phyloP scores from a whole-genome alignment of 2,329 filamentous ascomycete species.

The Trichoderma afroharzianum region DNA sequence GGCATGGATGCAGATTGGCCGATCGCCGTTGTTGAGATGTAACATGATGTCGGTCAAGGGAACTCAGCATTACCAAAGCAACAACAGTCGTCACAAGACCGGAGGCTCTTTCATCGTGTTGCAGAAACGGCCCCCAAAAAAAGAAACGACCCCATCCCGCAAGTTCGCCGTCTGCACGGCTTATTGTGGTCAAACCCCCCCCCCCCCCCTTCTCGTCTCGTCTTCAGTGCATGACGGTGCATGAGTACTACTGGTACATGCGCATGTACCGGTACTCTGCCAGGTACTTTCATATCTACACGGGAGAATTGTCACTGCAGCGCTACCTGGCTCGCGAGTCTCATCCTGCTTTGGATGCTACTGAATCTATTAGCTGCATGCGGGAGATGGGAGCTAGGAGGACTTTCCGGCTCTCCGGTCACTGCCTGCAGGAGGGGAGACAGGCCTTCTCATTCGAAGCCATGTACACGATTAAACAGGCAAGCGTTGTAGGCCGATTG shows the following conservation, averaged over 20 bases:
- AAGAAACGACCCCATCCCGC: background rate
- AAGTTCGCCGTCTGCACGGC: background rate
- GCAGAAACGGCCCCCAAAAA: constrained; percentile 9
- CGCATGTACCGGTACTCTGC: background rate
- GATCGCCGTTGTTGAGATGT: background rate
- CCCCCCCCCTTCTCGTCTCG: background rate
- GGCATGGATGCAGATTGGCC: background rate
- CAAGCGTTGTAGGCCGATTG: background rate
- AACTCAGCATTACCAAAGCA: background rate
- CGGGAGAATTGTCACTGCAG: background rate
- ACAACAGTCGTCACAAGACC: background rate
- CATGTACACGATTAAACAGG: constrained; percentile 1
- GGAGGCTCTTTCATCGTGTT: background rate
- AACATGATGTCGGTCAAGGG: constrained; percentile 5
- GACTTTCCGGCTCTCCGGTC: constrained; percentile 12
- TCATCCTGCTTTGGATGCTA: background rate
- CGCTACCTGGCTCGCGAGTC: background rate
- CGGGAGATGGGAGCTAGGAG: constrained; percentile 14
- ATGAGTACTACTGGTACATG: background rate
- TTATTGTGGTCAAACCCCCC: background rate
- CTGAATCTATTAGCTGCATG: constrained; percentile 9
- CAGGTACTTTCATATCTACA: background rate
- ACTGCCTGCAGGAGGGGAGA: background rate
- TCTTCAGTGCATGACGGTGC: background rate
- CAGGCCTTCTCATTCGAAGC: background rate